Conservation (phyloP, 2,329 filamentous ascomycete species). For the Fusarium pseudoanthophilum region DNA sequence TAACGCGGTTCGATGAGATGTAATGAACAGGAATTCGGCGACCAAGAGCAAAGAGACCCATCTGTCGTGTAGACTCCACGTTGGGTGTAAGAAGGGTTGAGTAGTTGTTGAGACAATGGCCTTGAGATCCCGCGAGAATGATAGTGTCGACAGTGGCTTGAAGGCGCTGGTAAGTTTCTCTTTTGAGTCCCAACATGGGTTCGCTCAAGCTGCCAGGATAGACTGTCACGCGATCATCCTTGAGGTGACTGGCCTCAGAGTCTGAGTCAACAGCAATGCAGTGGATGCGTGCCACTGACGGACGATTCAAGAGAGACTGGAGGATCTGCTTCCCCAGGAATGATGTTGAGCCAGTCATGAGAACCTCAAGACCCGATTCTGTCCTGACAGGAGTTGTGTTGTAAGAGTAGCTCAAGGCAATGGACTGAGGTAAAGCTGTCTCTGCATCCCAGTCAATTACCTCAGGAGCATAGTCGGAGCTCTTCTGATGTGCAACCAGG, state of each 20-base stretch:
- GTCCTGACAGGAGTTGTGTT: background rate
- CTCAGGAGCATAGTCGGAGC: background rate
- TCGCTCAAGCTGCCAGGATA: background rate
- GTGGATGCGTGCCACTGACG: background rate
- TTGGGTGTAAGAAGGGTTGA: background rate
- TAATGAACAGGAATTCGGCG: background rate
- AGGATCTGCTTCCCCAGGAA: background rate
- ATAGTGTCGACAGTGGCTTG: background rate
- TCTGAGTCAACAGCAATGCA: background rate
- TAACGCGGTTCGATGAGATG: background rate
- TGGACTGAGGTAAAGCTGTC: background rate
- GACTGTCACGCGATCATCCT: background rate
- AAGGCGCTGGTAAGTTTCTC: background rate
- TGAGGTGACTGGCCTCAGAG: background rate
- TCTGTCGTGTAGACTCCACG: background rate
- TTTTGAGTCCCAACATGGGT: background rate
- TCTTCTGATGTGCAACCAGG: background rate
- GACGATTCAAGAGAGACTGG: background rate
- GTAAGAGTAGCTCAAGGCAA: background rate
- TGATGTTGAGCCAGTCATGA: background rate
- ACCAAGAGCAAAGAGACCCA: background rate
- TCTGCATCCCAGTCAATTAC: background rate
- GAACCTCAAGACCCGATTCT: background rate
- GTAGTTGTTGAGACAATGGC: background rate
- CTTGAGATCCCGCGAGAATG: background rate